A percentile compares a stretch with the other conserved stretches of the same genome.
These are phyloP conservation scores for Zymoseptoria pseudotritici DNA, from an alignment of 2,329 filamentous ascomycete species.

Conservation along the genomic window DNA sequence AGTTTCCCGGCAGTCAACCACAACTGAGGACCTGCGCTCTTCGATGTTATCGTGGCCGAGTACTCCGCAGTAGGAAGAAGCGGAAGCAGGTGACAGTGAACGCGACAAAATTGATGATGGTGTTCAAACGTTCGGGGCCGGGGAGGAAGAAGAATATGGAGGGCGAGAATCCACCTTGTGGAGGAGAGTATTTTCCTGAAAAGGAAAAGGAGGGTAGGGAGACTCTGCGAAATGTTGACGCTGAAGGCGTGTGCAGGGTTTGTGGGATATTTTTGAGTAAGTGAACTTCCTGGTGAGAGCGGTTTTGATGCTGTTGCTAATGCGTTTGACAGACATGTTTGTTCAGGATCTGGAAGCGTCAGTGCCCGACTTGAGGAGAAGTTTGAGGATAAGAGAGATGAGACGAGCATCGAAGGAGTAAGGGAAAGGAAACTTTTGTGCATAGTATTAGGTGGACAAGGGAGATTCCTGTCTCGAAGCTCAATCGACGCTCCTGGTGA, in stretches of 20 bases:
- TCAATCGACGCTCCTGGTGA: not conserved
- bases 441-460: not conserved
- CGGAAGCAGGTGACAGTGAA: not conserved
- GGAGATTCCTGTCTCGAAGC: not conserved
- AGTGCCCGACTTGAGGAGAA: not conserved
- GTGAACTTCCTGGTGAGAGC: not conserved
- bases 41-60: not conserved
- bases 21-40: not conserved
- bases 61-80: not conserved
- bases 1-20: not conserved
- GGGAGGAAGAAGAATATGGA: slow-evolving; percentile 5
- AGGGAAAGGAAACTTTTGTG: not conserved
- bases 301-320: not conserved
- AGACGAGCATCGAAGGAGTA: too few species aligned
- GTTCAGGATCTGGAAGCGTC: not conserved
- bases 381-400: not conserved
- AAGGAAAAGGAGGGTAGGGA: not conserved
- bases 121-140: slow-evolving; percentile 6
- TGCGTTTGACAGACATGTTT: not conserved
- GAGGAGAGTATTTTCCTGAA: not conserved
- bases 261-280: not conserved
- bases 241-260: not conserved
- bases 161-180: slow-evolving; percentile 6
- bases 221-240: not conserved
- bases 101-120: not conserved